phyloP scores from a whole-genome alignment of 768 basidiomycete species.

The Leccinellum rugosiceps region DNA sequence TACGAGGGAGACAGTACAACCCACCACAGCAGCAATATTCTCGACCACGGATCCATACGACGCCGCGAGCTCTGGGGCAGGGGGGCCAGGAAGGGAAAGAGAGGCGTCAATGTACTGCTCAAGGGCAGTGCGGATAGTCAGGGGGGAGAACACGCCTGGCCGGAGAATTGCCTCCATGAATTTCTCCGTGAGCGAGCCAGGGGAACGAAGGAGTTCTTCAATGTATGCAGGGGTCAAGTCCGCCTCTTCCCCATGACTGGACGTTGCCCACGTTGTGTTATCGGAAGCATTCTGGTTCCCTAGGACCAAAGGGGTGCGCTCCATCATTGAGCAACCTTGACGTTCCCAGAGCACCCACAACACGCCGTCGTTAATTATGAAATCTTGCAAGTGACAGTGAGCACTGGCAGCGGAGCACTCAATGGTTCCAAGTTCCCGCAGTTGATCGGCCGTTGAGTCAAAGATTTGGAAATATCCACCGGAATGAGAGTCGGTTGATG shows the following conservation, averaged over 20 bases:
- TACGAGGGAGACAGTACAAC: slow-evolving; percentile 74
- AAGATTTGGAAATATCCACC: slow-evolving; percentile 82
- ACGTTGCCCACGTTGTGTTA: slow-evolving; percentile 48
- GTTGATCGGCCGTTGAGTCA: slow-evolving; percentile 51
- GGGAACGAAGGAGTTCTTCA: slow-evolving; percentile 72
- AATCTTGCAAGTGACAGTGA: slow-evolving; percentile 77
- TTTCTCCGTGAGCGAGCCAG: slow-evolving; percentile 70
- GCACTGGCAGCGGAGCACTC: slow-evolving; percentile 58
- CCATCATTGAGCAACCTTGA: slow-evolving; percentile 71
- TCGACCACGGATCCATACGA: slow-evolving; percentile 67
- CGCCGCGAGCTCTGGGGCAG: slow-evolving; percentile 53
- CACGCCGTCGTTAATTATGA: slow-evolving; percentile 50
- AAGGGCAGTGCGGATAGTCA: slow-evolving; percentile 79
- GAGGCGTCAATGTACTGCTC: slow-evolving; percentile 77
- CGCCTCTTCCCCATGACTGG: slow-evolving; percentile 63
- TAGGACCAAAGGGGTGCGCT: slow-evolving; percentile 49
- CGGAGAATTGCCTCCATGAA: slow-evolving; percentile 82
- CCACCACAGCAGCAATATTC: slow-evolving; percentile 81
- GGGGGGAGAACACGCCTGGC: slow-evolving; percentile 82
- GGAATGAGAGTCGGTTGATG: slow-evolving; percentile 55
- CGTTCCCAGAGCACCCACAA: slow-evolving; percentile 79
- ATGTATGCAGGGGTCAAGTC: slow-evolving; percentile 85
- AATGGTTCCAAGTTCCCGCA: slow-evolving; percentile 55
- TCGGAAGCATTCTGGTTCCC: slow-evolving; percentile 30
- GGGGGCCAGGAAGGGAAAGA: slow-evolving; percentile 58